Evolutionary conservation across 129 eudicot species (phyloP), one percentile per base, ranked within the genome.

Genomic region (Calendula officinalis): DNA sequence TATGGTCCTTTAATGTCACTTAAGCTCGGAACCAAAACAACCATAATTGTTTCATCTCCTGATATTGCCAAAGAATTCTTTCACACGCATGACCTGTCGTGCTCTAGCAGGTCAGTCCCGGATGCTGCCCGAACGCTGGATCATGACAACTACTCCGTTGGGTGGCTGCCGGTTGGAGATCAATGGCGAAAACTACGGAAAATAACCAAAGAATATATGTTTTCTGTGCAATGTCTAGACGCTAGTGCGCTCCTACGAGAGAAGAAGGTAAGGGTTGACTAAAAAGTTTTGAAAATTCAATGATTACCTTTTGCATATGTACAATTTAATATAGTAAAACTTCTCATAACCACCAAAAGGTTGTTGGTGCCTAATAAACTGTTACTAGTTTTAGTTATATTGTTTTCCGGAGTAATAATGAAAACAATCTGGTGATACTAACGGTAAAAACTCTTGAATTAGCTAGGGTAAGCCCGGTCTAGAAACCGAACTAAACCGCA

Each of bases 1-100:
- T 73, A 83, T 56, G 89, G 89, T 5, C 85, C 85, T 3, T 2
- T 83, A 11, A 80, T 83, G 89, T 39, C 69, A 3, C 76, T 83
- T 38, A 76, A 67, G 56, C 67, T 80, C 0, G 89, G 85, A 7
- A 45, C 52, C 40, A 60, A 15, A 9, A 70, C 76, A 6, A 69
- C 85, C 5, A 43, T 83, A 2, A 76, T 83, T 22, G 65, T 80
- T 10, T 76, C 89, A 5, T 80, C 89, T 0, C 67, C 81, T 0
- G 66, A 65, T 14, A 35, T 68, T 3, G 89, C 83, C 10, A 69
- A 56, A 68, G 73, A 54, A 46, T 66, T 75, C 11, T 49, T 83
- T 10, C 81, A 61, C 14, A 76, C 49, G 30, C 71, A 83, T 35
- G 85, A 83, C 49, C 17, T 41, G 7, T 33, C 56, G 40, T 69